Evolutionary conservation across 2,329 filamentous ascomycete genomes (phyloP), one percentile per base, ranked within the genome.

Genomic region (Ophiocordyceps camponoti-rufipedis): DNA sequence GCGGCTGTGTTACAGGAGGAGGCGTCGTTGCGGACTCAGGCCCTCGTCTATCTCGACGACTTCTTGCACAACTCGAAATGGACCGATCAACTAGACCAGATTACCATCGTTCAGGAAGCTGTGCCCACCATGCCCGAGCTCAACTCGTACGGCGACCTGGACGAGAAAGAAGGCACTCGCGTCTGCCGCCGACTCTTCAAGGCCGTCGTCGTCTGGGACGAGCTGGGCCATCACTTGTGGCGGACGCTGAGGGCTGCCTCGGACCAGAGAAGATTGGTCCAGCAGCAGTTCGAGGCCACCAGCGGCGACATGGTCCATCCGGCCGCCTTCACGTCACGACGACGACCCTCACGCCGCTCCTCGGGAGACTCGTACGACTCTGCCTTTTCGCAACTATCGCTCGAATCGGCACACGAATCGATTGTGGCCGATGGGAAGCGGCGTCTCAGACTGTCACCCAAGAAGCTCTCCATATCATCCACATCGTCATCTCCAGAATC

Each of bases 171-270:
- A 39, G 61, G 61, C 46, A 63, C 61, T 4, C 55, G 55, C 35
- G 58, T 58, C 38, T 63, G 61, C 48, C 55, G 61, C 32, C 55
- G 56, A 13, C 52, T 63, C 5, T 63, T 63, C 56, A 63, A 61
- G 49, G 61, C 61, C 28, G 56, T 58, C 11, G 60, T 63, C 38
- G 57, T 63, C 33, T 63, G 61, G 61, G 61, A 63, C 46, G 56
- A 62, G 38, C 53, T 63, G 29, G 61, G 61, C 33, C 58, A 55
- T 44, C 54, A 56, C 32, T 54, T 63, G 33, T 63, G 61, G 61
- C 51, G 56, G 50, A 49, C 48, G 18, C 51, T 58, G 19, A 47
- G 48, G 39, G 51, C 46, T 8, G 42, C 50, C 13, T 44, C 47
- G 12, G 49, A 51, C 32, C 49, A 54, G 46, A 47, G 46, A 33